A percentile compares a stretch with the other conserved stretches of the same genome.
phyloP scores from a whole-genome alignment of 2,329 filamentous ascomycete genomes.

The Colletotrichum acutatum region DNA sequence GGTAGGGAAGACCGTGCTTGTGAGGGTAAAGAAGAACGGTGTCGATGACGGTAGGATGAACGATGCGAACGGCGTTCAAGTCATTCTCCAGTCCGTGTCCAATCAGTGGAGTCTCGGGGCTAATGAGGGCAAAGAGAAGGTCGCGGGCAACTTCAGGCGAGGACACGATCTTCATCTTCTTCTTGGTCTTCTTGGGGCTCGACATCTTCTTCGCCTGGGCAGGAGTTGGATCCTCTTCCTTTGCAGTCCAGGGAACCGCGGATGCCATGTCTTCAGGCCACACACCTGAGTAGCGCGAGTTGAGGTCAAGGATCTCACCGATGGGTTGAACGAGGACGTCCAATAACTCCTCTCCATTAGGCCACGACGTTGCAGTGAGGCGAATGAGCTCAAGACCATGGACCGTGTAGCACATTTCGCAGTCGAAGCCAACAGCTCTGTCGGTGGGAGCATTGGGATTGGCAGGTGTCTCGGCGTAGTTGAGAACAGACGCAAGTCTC shows the following conservation, averaged over 20 bases:
- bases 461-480: constrained; percentile 81
- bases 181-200: constrained; percentile 41
- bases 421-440: constrained; percentile 87
- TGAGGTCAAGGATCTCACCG: constrained; percentile 88
- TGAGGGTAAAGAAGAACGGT: constrained; percentile 88
- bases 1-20: constrained; percentile 77
- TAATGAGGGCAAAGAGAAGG: constrained; percentile 80
- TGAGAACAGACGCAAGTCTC: constrained; percentile 80
- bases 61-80: constrained; percentile 83
- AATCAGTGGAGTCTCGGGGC: constrained; percentile 83
- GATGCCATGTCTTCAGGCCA: constrained; percentile 79
- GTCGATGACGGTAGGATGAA: constrained; percentile 88
- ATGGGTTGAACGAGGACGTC: constrained; percentile 88
- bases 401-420: constrained; percentile 97
- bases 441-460: constrained; percentile 63
- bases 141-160: constrained; percentile 80
- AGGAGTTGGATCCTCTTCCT: constrained; percentile 37
- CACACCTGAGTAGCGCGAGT: constrained; percentile 92
- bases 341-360: constrained; percentile 76
- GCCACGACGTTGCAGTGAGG: constrained; percentile 90
- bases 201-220: constrained; percentile 38
- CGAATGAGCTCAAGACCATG: constrained; percentile 89
- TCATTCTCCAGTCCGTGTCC: constrained; percentile 97
- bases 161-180: constrained; percentile 75
- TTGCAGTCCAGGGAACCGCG: constrained; percentile 67